These are phyloP conservation scores for Xylona heveae DNA, from an alignment of 495 filamentous ascomycete species.

Conservation along the genomic window DNA sequence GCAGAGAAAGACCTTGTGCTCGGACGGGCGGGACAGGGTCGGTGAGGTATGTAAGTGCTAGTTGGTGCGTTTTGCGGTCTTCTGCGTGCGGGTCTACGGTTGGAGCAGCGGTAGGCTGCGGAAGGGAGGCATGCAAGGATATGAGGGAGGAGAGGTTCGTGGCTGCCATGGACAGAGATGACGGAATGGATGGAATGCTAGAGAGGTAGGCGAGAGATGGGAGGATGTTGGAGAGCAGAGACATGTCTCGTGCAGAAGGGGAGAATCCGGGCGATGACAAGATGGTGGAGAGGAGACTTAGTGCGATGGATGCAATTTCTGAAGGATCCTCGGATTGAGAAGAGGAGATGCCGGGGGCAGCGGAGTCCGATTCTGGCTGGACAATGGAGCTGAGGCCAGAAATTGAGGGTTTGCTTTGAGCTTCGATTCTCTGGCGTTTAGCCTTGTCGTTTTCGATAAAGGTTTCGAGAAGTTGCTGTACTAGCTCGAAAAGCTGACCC, in stretches of 20 bases:
- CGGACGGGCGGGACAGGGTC: constrained; percentile 58
- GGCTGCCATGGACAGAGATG: constrained; percentile 3
- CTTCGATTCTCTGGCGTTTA: constrained; percentile 5
- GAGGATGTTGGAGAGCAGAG: constrained; percentile 28
- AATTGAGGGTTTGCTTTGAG: constrained; percentile 5
- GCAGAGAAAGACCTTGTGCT: constrained; percentile 52
- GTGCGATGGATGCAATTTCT: constrained; percentile 31
- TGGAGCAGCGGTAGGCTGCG: constrained; percentile 10
- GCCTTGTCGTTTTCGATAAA: constrained; percentile 14
- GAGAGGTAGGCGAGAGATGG: constrained; percentile 21
- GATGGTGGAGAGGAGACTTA: constrained; percentile 47
- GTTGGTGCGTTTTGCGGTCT: constrained; percentile 47
- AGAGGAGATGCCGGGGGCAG: neutral
- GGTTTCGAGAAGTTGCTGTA: constrained; percentile 30
- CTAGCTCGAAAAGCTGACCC: constrained; percentile 37
- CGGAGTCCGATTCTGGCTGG: constrained; percentile 4
- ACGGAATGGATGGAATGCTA: constrained; percentile 1
- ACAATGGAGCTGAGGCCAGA: constrained; percentile 5
- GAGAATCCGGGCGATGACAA: constrained; percentile 40
- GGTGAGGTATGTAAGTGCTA: constrained; percentile 53
- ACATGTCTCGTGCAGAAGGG: constrained; percentile 22
- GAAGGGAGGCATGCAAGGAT: constrained; percentile 17
- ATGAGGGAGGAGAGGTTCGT: constrained; percentile 4
- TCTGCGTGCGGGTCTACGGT: constrained; percentile 27
- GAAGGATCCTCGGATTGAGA: constrained; percentile 22